phyloP scores from a whole-genome alignment of 106 monocot species.

The Platanthera guangdongensis region DNA sequence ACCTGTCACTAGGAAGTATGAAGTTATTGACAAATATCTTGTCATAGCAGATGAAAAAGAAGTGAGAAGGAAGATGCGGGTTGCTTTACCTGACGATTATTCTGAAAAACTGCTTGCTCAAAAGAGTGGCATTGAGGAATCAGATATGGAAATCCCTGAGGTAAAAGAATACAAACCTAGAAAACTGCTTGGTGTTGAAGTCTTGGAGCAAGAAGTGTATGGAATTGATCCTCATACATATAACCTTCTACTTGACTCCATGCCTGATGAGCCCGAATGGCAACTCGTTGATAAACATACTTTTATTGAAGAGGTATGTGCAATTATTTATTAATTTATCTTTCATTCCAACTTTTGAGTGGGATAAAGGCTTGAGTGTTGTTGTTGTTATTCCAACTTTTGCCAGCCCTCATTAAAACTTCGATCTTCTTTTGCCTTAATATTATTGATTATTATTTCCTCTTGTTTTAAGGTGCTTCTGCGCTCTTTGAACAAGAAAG shows the following conservation, averaged over 20 bases:
- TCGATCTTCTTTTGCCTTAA: background rate
- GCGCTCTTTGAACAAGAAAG: slow-evolving; percentile 72
- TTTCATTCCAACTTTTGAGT: background rate
- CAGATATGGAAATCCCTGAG: slow-evolving; percentile 94
- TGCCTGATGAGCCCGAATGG: slow-evolving; percentile 78
- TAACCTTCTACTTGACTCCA: slow-evolving; percentile 90
- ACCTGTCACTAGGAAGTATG: slow-evolving; percentile 93
- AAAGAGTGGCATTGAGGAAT: slow-evolving; percentile 60
- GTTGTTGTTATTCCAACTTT: background rate
- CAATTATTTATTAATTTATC: background rate
- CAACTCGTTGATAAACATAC: slow-evolving; percentile 57
- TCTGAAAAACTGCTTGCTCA: slow-evolving; percentile 69
- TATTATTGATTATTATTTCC: background rate
- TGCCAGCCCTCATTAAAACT: background rate
- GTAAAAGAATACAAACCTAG: slow-evolving; percentile 97
- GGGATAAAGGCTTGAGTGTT: no score
- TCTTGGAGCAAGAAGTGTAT: slow-evolving; percentile 97
- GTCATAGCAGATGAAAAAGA: slow-evolving; percentile 90
- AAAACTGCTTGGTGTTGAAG: slow-evolving; percentile 82
- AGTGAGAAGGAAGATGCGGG: slow-evolving; percentile 80
- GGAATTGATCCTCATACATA: slow-evolving; percentile 98
- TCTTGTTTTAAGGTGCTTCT: slow-evolving; percentile 54
- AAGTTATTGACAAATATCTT: slow-evolving; percentile 86
- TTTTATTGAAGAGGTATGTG: slow-evolving; percentile 89
- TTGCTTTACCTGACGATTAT: slow-evolving; percentile 91